phyloP scores from a whole-genome alignment of 257 asterid genomes.

The Prunella vulgaris region DNA sequence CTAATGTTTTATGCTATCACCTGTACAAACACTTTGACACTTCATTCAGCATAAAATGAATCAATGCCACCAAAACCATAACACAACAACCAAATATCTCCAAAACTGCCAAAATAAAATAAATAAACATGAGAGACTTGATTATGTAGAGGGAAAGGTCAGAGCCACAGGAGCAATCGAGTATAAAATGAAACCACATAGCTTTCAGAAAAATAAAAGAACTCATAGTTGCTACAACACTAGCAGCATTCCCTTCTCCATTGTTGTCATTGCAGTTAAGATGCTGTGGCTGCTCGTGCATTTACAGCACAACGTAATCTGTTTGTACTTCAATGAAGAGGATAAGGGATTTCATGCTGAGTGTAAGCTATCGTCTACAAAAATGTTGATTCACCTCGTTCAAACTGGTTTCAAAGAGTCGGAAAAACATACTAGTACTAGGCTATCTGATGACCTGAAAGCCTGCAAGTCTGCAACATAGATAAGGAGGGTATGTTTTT shows the following conservation, averaged over 20 bases:
- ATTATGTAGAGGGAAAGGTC: not conserved
- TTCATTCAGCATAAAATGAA: too few species aligned
- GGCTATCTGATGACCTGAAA: not conserved
- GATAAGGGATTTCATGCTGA: not conserved
- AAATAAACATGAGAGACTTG: not conserved
- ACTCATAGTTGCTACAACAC: not conserved
- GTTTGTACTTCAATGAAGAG: not conserved
- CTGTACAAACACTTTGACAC: too few species aligned
- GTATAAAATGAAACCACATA: not conserved
- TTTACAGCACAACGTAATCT: not conserved
- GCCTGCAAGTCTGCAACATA: conserved; percentile 17
- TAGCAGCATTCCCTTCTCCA: not conserved
- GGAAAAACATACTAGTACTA: not conserved
- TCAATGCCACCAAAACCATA: not conserved
- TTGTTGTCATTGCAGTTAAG: not conserved
- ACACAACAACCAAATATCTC: not conserved
- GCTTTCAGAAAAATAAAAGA: not conserved
- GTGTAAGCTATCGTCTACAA: not conserved
- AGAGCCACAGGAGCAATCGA: not conserved
- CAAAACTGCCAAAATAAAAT: not conserved
- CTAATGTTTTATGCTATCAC: too few species aligned
- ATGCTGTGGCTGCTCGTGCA: not conserved
- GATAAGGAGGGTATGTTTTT: not conserved
- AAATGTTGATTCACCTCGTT: not conserved
- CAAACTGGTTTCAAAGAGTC: not conserved